A percentile compares a stretch with the other conserved stretches of the same genome.
These are phyloP conservation scores for Biscutella laevigata DNA, from an alignment of 441 rosid species.

Conservation along the genomic window DNA sequence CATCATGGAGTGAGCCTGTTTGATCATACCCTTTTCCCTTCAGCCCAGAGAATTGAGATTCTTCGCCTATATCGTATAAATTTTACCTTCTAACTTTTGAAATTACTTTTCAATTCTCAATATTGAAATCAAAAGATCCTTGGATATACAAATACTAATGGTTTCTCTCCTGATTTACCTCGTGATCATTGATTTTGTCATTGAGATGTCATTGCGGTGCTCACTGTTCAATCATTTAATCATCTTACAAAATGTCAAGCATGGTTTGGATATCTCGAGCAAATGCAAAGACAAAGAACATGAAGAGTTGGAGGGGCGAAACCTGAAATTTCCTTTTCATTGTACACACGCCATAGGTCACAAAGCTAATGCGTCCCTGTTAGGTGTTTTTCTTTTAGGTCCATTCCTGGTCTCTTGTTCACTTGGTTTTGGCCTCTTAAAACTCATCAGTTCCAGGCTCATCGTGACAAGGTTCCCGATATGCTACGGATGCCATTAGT, in stretches of 20 bases:
- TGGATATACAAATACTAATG: background rate
- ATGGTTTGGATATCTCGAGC: constrained; percentile 98
- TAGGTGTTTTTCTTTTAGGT: constrained; percentile 42
- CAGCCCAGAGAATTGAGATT: too few relatives aligned
- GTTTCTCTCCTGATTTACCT: constrained; percentile 6
- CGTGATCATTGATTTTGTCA: too few relatives aligned
- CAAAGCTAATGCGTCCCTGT: constrained; percentile 82
- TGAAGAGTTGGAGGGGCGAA: constrained; percentile 97
- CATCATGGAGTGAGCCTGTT: too few relatives aligned
- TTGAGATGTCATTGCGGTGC: constrained; percentile 12
- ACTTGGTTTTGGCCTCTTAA: constrained; percentile 2
- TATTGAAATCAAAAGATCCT: background rate
- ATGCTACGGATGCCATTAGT: constrained; percentile 93
- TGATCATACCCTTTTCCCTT: too few relatives aligned
- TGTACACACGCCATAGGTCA: constrained; percentile 69
- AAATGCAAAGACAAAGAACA: constrained; percentile 75
- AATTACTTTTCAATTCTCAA: constrained; percentile 1
- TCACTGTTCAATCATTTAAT: constrained; percentile 4
- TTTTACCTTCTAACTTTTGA: background rate
- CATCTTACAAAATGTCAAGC: constrained; percentile 69
- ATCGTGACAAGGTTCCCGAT: constrained; percentile 68
- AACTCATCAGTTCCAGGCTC: constrained; percentile 19
- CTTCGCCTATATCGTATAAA: too few relatives aligned
- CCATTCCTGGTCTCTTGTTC: constrained; percentile 11
- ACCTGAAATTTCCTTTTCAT: constrained; percentile 80